Base-by-base conservation (phyloP, 495 filamentous ascomycete species). In the Mytilinidion resinicola region DNA sequence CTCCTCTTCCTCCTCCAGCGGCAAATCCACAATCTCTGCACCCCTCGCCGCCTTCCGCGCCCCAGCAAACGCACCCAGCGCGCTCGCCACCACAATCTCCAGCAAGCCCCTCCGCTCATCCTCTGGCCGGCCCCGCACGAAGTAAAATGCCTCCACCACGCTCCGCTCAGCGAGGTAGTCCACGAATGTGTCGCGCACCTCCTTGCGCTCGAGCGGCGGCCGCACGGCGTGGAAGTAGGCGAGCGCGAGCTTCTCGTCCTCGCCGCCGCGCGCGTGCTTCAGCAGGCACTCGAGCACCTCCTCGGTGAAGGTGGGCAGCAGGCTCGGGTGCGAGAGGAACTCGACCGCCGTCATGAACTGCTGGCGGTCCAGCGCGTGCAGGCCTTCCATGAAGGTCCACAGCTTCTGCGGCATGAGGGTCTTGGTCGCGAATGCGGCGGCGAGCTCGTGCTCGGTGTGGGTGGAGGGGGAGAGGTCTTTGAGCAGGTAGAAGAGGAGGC, bases 271-370 rank as follows among this genome's bases (percentile, higher is more conserved):
- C n/a, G 48, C 11, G 30, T 44, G 37, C 30, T 76, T 75, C 36
- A 87, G 83, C n/a, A 93, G 78, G 21, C 77, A 77, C 38, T 81
- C 76, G 56, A 90, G 78, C 48, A 91, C 90, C 53, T 91, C 88
- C 69, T 91, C 87, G 34, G 86, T 80, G 63, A 91, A 91, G 30
- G 87, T 88, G 25, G 87, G 82, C 34, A 88, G 83, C 12, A 91
- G 76, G 4, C 85, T 85, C 2, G 89, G 88, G 59, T 90, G 83
- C 9, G 86, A 83, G 15, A 93, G 79, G 60, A 84, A 81, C 58
- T 88, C 80, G 19, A 90, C 72, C 5, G 88, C 88, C 55, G 78
- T 77, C 81, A 88, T 55, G 38, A 88, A 90, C 48, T 89, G 78
- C 21, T 81, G 71, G 44, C 79, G 77, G 69, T 93, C 89, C 73